Evolutionary conservation across 148 eudicot genomes (phyloP).

Genomic region (Dysphania ambrosioides): DNA sequence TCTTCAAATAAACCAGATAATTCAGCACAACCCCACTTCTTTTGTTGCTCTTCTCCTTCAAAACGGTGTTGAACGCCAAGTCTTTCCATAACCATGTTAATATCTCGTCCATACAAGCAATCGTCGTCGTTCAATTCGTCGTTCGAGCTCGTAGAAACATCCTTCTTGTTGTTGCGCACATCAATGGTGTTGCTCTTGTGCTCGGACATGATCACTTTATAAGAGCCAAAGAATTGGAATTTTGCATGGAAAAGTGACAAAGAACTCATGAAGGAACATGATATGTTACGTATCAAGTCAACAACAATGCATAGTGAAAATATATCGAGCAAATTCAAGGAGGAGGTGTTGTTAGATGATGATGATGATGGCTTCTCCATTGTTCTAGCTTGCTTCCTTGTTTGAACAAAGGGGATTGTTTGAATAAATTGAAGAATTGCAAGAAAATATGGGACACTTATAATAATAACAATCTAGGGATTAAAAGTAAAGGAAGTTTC

Average conservation of each 20-base stretch:
- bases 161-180: background rate
- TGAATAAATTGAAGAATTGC: too few relatives aligned
- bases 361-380: conserved; percentile 15
- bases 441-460: too few relatives aligned
- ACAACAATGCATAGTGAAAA: conserved; percentile 11
- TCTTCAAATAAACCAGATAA: conserved; percentile 51
- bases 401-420: too few relatives aligned
- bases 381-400: background rate
- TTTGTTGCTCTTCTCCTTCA: conserved; percentile 12
- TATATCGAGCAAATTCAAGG: conserved; percentile 7
- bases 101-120: conserved; percentile 30
- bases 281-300: background rate
- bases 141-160: background rate
- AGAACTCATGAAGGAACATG: conserved; percentile 11
- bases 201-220: background rate
- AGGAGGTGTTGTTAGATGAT: conserved; percentile 5
- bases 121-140: conserved; percentile 6
- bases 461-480: too few relatives aligned
- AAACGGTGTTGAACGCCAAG: conserved; percentile 36
- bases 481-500: conserved; percentile 15
- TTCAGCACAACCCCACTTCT: conserved; percentile 26
- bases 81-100: conserved; percentile 40
- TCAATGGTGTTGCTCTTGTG: background rate
- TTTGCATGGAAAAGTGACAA: background rate
- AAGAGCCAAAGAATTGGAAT: background rate